Percentiles rank a stretch among this genome's conserved stretches.
phyloP scores from a whole-genome alignment of 2,329 filamentous ascomycete genomes.

The Coniella vitis region DNA sequence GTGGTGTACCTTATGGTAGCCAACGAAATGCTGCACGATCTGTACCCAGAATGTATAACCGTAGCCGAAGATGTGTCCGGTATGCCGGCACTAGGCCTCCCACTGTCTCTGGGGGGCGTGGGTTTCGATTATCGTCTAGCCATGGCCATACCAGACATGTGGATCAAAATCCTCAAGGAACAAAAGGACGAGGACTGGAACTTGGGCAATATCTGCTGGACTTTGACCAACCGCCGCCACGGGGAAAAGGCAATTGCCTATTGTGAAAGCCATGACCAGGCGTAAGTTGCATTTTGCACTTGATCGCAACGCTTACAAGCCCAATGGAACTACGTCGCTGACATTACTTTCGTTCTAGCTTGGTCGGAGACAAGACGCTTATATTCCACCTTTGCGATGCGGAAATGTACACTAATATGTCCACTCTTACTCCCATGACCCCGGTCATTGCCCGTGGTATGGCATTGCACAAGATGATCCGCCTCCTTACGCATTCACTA shows the following conservation, averaged over 20 bases:
- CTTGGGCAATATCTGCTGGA: slow-evolving; percentile 76
- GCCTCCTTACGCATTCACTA: slow-evolving; percentile 81
- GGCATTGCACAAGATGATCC: slow-evolving; percentile 94
- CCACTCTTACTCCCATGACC: slow-evolving; percentile 72
- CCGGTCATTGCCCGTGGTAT: slow-evolving; percentile 85
- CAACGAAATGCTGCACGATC: slow-evolving; percentile 88
- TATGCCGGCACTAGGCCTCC: slow-evolving; percentile 93
- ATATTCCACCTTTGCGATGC: slow-evolving; percentile 99
- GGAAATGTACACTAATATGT: slow-evolving; percentile 98
- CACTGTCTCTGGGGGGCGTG: slow-evolving; percentile 78
- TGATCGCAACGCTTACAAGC: no score
- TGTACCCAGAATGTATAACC: slow-evolving; percentile 84
- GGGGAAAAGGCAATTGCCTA: slow-evolving; percentile 99
- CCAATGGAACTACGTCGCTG: no score
- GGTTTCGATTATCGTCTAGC: slow-evolving; percentile 96
- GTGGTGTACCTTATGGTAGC: slow-evolving; percentile 93
- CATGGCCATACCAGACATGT: slow-evolving; percentile 98
- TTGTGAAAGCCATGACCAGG: slow-evolving; percentile 94
- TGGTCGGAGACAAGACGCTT: slow-evolving; percentile 93
- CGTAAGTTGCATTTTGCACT: slow-evolving; percentile 54
- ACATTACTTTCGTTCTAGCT: slow-evolving; percentile 42
- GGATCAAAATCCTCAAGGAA: slow-evolving; percentile 98
- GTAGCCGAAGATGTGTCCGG: slow-evolving; percentile 96
- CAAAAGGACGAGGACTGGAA: slow-evolving; percentile 89
- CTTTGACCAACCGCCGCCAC: slow-evolving; percentile 84